A percentile compares a stretch with the other conserved stretches of the same genome.
Evolutionary conservation across 352 stramenopile species (phyloP).

Genomic region (Phytophthora tubulina): DNA sequence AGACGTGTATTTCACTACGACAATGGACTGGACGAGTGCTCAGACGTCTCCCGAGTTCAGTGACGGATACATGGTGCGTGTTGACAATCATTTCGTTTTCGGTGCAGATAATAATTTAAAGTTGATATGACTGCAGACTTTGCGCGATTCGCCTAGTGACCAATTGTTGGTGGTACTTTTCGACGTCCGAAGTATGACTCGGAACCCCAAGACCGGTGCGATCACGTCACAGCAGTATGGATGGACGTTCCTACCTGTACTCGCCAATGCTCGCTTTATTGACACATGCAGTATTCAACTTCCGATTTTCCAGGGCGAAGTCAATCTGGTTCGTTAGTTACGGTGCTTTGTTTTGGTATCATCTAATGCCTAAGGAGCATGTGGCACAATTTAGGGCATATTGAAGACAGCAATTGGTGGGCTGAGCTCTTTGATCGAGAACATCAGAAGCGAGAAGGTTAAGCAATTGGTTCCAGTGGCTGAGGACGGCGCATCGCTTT

Average conservation of each 20-base stretch:
- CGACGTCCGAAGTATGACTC: conserved; percentile 60
- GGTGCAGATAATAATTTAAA: neutral
- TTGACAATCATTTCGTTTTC: neutral
- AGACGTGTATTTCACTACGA: conserved; percentile 69
- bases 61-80: conserved; percentile 64
- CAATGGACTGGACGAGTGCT: conserved; percentile 67
- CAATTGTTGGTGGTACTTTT: conserved; percentile 55
- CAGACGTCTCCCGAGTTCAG: conserved; percentile 64
- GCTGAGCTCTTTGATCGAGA: conserved; percentile 46
- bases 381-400: conserved; percentile 35
- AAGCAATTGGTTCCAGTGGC: conserved; percentile 47
- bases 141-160: conserved; percentile 49
- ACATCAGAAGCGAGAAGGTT: conserved; percentile 56
- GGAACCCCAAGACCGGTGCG: conserved; percentile 54
- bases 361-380: neutral
- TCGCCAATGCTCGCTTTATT: conserved; percentile 49
- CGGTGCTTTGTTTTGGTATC: neutral
- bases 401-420: conserved; percentile 38
- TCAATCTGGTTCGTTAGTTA: conserved; percentile 59
- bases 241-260: conserved; percentile 73
- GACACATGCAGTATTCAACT: conserved; percentile 58
- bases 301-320: conserved; percentile 67
- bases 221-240: conserved; percentile 60
- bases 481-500: conserved; percentile 59
- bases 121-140: conserved; percentile 45